A percentile compares a stretch with the other conserved stretches of the same genome.
These are phyloP conservation scores for Aspergillus sp. DNA, from an alignment of 2,329 filamentous ascomycete genomes.

Conservation along the genomic window DNA sequence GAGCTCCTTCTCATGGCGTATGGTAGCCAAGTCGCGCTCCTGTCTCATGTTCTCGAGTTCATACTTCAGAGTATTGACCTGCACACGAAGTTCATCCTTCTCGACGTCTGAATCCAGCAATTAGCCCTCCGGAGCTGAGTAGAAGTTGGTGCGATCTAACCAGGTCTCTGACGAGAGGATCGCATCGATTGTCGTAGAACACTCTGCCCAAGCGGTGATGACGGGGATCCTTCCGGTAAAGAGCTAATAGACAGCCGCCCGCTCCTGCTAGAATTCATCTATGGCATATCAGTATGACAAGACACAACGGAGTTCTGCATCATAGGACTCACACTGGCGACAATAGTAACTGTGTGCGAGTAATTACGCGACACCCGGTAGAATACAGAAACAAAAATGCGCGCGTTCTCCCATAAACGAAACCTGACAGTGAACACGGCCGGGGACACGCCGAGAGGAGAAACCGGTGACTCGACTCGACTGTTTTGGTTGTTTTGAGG, in stretches of 20 bases:
- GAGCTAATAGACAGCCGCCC: constrained; percentile 53
- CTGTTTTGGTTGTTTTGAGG: constrained; percentile 12
- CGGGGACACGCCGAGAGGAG: not conserved
- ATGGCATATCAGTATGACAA: constrained; percentile 5
- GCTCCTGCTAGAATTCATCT: constrained; percentile 33
- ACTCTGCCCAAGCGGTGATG: constrained; percentile 26
- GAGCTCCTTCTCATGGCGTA: constrained; percentile 75
- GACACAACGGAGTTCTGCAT: not conserved
- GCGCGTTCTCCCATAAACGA: too few species aligned
- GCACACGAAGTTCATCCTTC: constrained; percentile 76
- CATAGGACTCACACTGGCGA: constrained; percentile 3
- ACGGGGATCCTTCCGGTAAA: constrained; percentile 45
- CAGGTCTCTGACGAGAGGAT: constrained; percentile 27
- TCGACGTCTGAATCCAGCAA: constrained; percentile 24
- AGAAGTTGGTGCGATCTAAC: constrained; percentile 16
- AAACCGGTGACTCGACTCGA: constrained; percentile 2
- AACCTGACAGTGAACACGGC: too few species aligned
- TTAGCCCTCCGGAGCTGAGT: not conserved
- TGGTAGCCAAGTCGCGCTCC: constrained; percentile 68
- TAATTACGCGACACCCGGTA: too few species aligned
- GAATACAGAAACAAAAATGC: too few species aligned
- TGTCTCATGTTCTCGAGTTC: constrained; percentile 79
- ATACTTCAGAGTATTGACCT: constrained; percentile 80
- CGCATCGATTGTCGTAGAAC: constrained; percentile 29
- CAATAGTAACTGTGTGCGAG: too few species aligned